Percentiles rank a stretch among this genome's conserved stretches.
phyloP scores from a whole-genome alignment of 2,329 filamentous ascomycete genomes.

The Colletotrichum gigasporum region DNA sequence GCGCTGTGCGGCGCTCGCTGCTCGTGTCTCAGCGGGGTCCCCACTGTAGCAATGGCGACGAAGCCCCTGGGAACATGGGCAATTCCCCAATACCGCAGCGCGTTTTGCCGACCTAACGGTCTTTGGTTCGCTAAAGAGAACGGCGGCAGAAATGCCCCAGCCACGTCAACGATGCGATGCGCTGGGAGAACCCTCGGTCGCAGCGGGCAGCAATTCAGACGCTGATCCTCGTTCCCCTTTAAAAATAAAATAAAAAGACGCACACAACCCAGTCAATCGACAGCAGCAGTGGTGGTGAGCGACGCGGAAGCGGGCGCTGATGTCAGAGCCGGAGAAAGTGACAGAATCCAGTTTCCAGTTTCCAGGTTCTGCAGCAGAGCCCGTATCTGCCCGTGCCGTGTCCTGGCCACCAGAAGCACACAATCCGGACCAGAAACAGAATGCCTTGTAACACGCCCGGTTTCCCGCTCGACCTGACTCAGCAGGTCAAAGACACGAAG shows the following conservation, averaged over 20 bases:
- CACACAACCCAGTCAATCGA: neutral
- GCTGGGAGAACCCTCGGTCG: neutral
- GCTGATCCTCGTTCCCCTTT: too few relatives aligned
- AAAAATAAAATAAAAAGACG: too few relatives aligned
- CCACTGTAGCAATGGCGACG: constrained; percentile 9
- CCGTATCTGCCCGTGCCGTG: neutral
- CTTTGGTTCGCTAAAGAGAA: neutral
- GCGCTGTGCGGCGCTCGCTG: neutral
- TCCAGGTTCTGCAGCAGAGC: too few relatives aligned
- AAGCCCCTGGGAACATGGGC: too few relatives aligned
- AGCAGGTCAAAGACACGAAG: constrained; percentile 31
- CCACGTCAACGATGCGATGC: neutral
- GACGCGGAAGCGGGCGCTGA: neutral
- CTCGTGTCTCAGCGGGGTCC: constrained; percentile 15
- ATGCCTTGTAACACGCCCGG: constrained; percentile 13
- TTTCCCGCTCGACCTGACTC: constrained; percentile 26
- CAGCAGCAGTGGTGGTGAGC: neutral
- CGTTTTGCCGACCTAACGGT: too few relatives aligned
- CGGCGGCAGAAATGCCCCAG: neutral
- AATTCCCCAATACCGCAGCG: constrained; percentile 4
- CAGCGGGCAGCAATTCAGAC: neutral
- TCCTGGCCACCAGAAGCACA: neutral
- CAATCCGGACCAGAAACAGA: neutral
- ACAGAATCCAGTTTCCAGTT: neutral
- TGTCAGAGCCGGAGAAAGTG: neutral